Conservation (phyloP, 1,284 basidiomycete species). For the Phenoliferia sp. region DNA sequence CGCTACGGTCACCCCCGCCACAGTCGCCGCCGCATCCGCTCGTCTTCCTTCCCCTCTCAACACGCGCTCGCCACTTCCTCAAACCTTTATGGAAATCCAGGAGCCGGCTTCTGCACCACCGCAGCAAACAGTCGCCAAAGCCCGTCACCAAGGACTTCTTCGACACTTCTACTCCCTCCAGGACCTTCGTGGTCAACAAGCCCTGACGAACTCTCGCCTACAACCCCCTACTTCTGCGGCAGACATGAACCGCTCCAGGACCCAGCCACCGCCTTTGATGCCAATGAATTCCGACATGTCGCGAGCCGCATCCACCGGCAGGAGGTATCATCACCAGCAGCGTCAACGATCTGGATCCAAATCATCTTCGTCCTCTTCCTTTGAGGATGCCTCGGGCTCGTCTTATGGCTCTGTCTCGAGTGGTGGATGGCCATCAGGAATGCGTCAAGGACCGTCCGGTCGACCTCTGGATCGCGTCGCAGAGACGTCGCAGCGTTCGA, state of each 20-base stretch:
- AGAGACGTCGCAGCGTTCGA: background rate
- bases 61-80: slow-evolving; percentile 5
- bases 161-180: slow-evolving; percentile 33
- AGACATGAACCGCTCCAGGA: slow-evolving; percentile 21
- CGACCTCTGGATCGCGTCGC: slow-evolving; percentile 23
- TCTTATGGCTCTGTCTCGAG: background rate
- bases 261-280: too few relatives aligned
- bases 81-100: background rate
- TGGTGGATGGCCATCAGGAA: background rate
- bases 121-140: background rate
- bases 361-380: slow-evolving; percentile 11
- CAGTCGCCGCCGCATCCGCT: background rate
- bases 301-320: background rate
- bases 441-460: slow-evolving; percentile 26
- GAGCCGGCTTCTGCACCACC: background rate
- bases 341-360: slow-evolving; percentile 13
- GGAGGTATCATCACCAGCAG: background rate
- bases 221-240: slow-evolving; percentile 2
- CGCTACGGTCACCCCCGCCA: background rate
- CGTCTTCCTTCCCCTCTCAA: slow-evolving; percentile 4
- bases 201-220: slow-evolving; percentile 1
- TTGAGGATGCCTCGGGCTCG: slow-evolving; percentile 24
- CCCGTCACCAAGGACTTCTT: slow-evolving; percentile 9
- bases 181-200: slow-evolving; percentile 23
- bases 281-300: too few relatives aligned